Base-by-base conservation (phyloP, 768 basidiomycete species). In the Tricholoma sp. region DNA sequence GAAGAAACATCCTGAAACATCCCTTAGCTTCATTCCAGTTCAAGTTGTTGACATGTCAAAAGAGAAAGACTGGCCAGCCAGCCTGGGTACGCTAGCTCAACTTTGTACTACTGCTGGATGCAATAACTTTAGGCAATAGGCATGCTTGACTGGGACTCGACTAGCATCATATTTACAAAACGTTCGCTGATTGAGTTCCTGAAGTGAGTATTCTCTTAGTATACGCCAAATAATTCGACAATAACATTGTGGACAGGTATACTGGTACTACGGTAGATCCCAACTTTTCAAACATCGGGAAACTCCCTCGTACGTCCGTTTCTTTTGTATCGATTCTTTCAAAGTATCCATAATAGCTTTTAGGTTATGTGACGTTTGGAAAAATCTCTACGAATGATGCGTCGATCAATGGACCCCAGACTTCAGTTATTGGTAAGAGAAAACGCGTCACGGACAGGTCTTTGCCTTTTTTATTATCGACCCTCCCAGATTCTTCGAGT, bases 81-180 rank as follows among this genome's bases (percentile, higher is more conserved):
- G 78, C 62, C 73, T 91, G 18, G 89, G 89, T 85, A 52, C 24
- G 76, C 57, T n/a, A 57, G 45, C 22, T 27, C 19, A 55, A 45
- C 39, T 18, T 31, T 50, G 16, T 37, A 46, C 39, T 19, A 52
- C 10, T 45, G 45, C 43, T 21, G 50, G 49, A 41, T 16, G 46
- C 21, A 9, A 50, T 10, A 27, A 29, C 41, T n/a, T 47, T 50
- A 47, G n/a, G 10, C 24, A 18, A n/a, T 52, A 89, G 89, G 88
- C 59, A 81, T 88, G 83, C 74, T 91, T 61, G 89, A 91, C 70
- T 91, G 89, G 89, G 89, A 91, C 65, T 67, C 72, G 11, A 89
- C 86, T 50, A 82, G 71, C 58, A 88, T 91, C 59, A 83, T 91
- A 27, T 91, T 91, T 67, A 91, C 88, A 12, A 91, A 91, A 65